Conservation (phyloP, 78 protist species). For the slime mould (Dictyostelium discoideum) region DNA sequence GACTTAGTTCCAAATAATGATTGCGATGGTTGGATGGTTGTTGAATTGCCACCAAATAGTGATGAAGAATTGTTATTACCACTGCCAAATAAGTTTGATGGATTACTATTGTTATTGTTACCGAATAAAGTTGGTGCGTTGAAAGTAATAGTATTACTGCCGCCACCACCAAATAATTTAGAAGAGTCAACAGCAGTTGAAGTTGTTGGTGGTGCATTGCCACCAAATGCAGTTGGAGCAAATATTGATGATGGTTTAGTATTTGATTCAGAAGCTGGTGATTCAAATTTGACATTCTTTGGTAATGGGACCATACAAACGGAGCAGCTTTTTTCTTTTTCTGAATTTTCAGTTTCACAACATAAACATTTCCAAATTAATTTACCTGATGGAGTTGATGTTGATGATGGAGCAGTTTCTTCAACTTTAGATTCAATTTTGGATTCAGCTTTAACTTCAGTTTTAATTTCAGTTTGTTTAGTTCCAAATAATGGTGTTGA, state of each 20-base stretch:
- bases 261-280: background rate
- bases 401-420: too few relatives aligned
- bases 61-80: background rate
- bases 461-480: background rate
- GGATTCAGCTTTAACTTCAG: background rate
- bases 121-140: background rate
- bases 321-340: background rate
- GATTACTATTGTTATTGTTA: background rate
- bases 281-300: background rate
- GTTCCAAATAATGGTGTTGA: background rate
- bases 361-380: slow-evolving; percentile 50
- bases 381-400: background rate
- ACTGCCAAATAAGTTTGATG: background rate
- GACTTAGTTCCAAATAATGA: background rate
- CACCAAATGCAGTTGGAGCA: background rate
- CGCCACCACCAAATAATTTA: background rate
- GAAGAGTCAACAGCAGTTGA: background rate
- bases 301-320: slow-evolving; percentile 54
- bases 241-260: background rate
- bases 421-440: too few relatives aligned
- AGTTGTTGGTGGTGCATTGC: background rate
- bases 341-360: slow-evolving; percentile 33
- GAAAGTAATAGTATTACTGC: background rate
- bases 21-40: background rate
- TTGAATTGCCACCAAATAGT: background rate